Evolutionary conservation across 306 rosid species (phyloP).

Genomic region (Corylus avellana): DNA sequence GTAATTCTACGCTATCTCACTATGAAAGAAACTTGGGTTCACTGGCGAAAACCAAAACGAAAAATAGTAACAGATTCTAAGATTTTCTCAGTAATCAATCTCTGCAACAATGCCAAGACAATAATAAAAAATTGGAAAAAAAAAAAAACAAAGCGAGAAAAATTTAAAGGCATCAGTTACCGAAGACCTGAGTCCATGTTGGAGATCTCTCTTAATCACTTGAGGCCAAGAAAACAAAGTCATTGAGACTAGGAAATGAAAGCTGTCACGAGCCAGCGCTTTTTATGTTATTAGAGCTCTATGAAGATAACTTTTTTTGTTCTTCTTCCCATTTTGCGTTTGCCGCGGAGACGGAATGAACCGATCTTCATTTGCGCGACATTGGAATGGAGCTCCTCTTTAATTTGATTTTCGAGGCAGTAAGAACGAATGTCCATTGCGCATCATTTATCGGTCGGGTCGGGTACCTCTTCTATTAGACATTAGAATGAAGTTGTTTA

Average conservation of each 20-base stretch:
- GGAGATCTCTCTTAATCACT: slow-evolving; percentile 26
- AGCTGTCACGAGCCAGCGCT: not conserved
- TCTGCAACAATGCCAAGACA: not conserved
- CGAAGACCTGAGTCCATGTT: slow-evolving; percentile 27
- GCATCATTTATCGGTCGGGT: no score
- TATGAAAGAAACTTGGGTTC: not conserved
- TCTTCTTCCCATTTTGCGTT: slow-evolving; percentile 7
- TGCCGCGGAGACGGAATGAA: no score
- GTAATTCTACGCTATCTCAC: no score
- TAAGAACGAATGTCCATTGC: no score
- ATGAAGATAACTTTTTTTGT: slow-evolving; percentile 12
- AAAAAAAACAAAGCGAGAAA: not conserved
- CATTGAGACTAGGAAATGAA: not conserved
- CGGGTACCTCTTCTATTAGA: no score
- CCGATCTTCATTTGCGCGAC: no score
- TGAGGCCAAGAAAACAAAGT: slow-evolving; percentile 1
- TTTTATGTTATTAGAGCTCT: not conserved
- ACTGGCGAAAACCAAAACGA: not conserved
- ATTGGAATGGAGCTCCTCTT: no score
- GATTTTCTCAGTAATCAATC: not conserved
- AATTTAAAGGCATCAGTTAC: slow-evolving; percentile 2
- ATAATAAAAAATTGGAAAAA: no score
- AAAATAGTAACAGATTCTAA: not conserved
- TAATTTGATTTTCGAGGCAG: no score
- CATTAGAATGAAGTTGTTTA: no score